A percentile compares a stretch with the other conserved stretches of the same genome.
Conservation (phyloP, 495 filamentous ascomycete genomes). For the Trichoderma virens region DNA sequence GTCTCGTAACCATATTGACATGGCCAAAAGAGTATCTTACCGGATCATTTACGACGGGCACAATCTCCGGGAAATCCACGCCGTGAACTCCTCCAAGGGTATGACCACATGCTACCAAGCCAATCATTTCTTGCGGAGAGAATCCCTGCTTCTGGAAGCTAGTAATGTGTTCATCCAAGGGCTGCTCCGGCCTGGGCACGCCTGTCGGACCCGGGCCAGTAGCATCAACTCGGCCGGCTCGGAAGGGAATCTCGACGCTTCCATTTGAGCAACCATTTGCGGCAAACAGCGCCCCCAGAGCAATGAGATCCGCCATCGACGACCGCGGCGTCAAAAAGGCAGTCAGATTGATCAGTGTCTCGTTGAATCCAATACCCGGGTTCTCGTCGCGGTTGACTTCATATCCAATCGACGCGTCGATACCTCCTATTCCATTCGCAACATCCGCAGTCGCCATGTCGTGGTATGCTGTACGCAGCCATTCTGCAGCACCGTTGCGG, state of each 20-base stretch:
- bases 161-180: conserved; percentile 10
- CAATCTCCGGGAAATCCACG: conserved; percentile 21
- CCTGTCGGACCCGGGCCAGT: conserved; percentile 32
- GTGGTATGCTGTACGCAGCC: conserved; percentile 38
- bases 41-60: not conserved
- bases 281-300: conserved; percentile 11
- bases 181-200: conserved; percentile 29
- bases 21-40: not conserved
- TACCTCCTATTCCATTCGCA: conserved; percentile 21
- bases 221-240: conserved; percentile 36
- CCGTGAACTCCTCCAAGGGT: conserved; percentile 21
- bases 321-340: conserved; percentile 15
- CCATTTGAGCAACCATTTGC: conserved; percentile 19
- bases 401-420: conserved; percentile 29
- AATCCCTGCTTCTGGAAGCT: conserved; percentile 22
- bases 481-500: conserved; percentile 25
- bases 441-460: conserved; percentile 25
- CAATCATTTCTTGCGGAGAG: conserved; percentile 29
- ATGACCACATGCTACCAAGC: conserved; percentile 24
- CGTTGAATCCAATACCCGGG: conserved; percentile 33
- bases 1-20: not conserved
- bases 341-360: conserved; percentile 21
- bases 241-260: conserved; percentile 31
- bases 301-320: conserved; percentile 14
- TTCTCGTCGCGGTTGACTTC: conserved; percentile 25